Base-by-base conservation (phyloP, 2,329 filamentous ascomycete genomes). In the Aspergillus carbonarius region DNA sequence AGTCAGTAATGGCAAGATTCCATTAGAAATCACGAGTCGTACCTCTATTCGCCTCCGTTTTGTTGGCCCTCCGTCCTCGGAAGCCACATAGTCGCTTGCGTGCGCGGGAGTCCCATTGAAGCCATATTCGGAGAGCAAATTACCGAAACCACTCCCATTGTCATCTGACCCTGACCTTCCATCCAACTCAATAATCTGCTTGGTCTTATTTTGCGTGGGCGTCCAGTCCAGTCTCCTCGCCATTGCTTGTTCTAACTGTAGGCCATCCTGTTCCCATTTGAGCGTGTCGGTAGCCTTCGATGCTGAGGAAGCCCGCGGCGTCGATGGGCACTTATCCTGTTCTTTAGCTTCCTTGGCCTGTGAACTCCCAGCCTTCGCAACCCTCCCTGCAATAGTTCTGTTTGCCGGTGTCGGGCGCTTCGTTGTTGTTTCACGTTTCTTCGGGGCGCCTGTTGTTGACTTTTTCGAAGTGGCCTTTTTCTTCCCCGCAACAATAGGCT, bases 161-260 rank as follows among this genome's bases (percentile, higher is more conserved):
- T 57, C 30, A 44, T 52, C 37, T 15, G 35, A 50, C 1, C 44
- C 50, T 17, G 56, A 52, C 23, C 58, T 32, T 30, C 27, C 58
- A 7, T 60, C 61, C 32, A 65, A 58, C 39, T 67, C 64, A 32
- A 61, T 62, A 39, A 61, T 66, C 57, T 69, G 59, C 3, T 70
- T 58, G 1, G 63, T 65, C 42, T 78, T 79, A 34, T 78, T 69
- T 48, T 78, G 80, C 4, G 85, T 82, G 2, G 88, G 89, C 1
- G 90, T 92, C 90, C 89, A 92, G 58, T 87, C 81, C 13, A 76
- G 68, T 60, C 85, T 81, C 59, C 89, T 80, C 47, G 76, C 78
- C 25, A 83, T 70, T 7, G 88, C 89, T 47, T 70, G 61, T 61
- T 74, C 74, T 23, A 77, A 55, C n/a, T 73, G 66, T 25, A 77